Percentiles rank a stretch among this genome's conserved stretches.
Evolutionary conservation across 495 filamentous ascomycete species (phyloP).

Genomic region (Physcia stellaris): DNA sequence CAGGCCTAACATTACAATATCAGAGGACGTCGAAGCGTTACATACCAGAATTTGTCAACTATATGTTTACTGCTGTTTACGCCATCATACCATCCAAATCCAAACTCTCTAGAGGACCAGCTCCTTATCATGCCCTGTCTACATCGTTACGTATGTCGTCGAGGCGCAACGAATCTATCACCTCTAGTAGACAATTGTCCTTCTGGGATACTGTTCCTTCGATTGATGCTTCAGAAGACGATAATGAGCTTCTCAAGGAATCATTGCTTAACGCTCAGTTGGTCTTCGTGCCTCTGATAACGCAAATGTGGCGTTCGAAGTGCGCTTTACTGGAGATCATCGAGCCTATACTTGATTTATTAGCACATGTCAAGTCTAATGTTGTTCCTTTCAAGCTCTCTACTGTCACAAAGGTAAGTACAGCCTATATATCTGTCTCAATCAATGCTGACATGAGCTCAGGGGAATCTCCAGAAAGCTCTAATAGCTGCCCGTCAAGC

Average conservation of each 20-base stretch:
- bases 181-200: slow-evolving; percentile 20
- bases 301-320: slow-evolving; percentile 49
- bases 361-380: slow-evolving; percentile 39
- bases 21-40: slow-evolving; percentile 70
- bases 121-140: slow-evolving; percentile 48
- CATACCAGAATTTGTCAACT: slow-evolving; percentile 77
- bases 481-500: slow-evolving; percentile 23
- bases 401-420: slow-evolving; percentile 6
- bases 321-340: slow-evolving; percentile 66
- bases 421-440: background rate
- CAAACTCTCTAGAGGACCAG: slow-evolving; percentile 30
- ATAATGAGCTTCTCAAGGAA: slow-evolving; percentile 37
- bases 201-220: slow-evolving; percentile 40
- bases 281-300: slow-evolving; percentile 42
- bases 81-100: slow-evolving; percentile 44
- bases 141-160: slow-evolving; percentile 35
- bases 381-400: slow-evolving; percentile 37
- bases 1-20: slow-evolving; percentile 65
- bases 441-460: background rate
- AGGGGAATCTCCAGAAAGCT: slow-evolving; percentile 18
- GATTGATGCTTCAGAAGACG: slow-evolving; percentile 14
- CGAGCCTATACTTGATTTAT: slow-evolving; percentile 37
- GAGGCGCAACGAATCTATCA: slow-evolving; percentile 13
- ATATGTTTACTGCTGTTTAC: slow-evolving; percentile 61
- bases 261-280: slow-evolving; percentile 44